Evolutionary conservation across 139 green algal genomes (phyloP), one percentile per base, ranked within the genome.

Genomic region (Chlorella sp.): DNA sequence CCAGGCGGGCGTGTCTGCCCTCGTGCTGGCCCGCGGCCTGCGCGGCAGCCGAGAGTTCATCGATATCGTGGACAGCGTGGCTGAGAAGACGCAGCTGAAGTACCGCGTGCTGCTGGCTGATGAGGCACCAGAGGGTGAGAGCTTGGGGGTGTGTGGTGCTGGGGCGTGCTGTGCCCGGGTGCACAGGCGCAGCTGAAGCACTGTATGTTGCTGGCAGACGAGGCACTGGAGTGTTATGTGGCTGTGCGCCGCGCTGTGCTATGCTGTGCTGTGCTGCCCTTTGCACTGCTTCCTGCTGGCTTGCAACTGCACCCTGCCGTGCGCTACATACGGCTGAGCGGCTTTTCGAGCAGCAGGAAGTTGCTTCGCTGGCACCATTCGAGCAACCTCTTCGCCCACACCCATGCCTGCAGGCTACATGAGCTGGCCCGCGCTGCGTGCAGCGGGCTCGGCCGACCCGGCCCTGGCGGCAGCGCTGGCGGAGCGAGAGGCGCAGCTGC

Each of bases 21-120:
- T 88, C 11, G 75, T 86, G 38, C 36, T 86, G 48, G 46, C 67
- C 24, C 28, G n/a, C 0, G 78, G 75, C 16, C 54, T 48, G 8
- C 14, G n/a, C 2, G 46, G 62, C 46, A 70, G 80, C 46, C 65
- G 38, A 14, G 64, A 64, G 14, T 67, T 85, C 24, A 14, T 79
- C 22, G 67, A 85, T 2, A 85, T 74, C 1, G 70, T 43, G 22
- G 40, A 43, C 13, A 76, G 70, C 70, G 54, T 80, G 54, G 76
- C 34, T 7, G 38, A 36, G 60, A 32, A 69, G 28, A 17, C 79
- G 24, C 44, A 68, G 69, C 58, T 89, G 46, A 80, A 41, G 73
- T 68, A 82, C 36, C 26, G 34, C 22, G 62, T 88, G 9, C n/a
- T 88, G 24, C 48, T 88, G 8, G 77, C 24, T 6, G 77, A 43